Evolutionary conservation across 331 rosid species (phyloP).

Genomic region (Quercus tomentella): DNA sequence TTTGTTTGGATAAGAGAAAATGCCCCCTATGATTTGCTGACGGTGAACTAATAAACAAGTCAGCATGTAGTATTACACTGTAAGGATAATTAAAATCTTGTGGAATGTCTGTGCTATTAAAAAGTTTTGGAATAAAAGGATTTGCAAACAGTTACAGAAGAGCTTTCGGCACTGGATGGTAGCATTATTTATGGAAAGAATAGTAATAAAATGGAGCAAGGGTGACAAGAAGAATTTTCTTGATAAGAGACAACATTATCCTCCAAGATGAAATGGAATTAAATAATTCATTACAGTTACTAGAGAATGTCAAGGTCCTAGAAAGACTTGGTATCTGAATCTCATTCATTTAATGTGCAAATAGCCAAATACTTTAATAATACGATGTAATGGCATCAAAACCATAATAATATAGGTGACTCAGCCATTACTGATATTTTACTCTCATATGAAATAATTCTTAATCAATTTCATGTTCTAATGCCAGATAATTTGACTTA

Average conservation of each 20-base stretch:
- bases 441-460: not conserved
- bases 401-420: not conserved
- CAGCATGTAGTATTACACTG: conserved; percentile 41
- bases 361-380: not conserved
- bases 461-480: not conserved
- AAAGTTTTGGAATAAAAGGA: conserved; percentile 38
- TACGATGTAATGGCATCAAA: not conserved
- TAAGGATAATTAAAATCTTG: conserved; percentile 31
- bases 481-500: not conserved
- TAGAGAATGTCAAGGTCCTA: not conserved
- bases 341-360: not conserved
- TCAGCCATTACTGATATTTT: not conserved
- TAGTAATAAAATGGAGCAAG: not conserved
- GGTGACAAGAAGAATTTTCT: not conserved
- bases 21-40: conserved; percentile 54
- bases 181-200: conserved; percentile 27
- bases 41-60: conserved; percentile 53
- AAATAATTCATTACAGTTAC: not conserved
- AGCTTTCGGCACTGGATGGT: conserved; percentile 39
- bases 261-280: conserved; percentile 22
- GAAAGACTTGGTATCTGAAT: not conserved
- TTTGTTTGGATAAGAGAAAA: conserved; percentile 82
- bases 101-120: conserved; percentile 26
- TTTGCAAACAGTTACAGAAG: conserved; percentile 13
- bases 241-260: not conserved